Percentiles rank a stretch among this genome's conserved stretches.
Conservation (phyloP, 495 filamentous ascomycete genomes). For the Cenococcum geophilum region DNA sequence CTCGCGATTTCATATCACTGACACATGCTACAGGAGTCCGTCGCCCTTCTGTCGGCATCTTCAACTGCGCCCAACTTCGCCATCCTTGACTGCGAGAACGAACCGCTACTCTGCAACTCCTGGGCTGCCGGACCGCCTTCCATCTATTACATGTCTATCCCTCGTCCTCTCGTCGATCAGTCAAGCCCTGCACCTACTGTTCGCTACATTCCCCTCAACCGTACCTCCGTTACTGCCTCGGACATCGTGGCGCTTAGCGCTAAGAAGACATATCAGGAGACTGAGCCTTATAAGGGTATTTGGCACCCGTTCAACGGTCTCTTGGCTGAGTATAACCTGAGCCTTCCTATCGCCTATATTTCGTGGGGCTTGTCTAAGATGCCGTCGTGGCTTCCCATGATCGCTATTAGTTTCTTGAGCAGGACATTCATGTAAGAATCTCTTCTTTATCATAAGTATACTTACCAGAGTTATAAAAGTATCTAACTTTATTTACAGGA, state of each 20-base stretch:
- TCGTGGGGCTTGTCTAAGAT: slow-evolving; percentile 53
- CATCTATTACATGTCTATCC: slow-evolving; percentile 68
- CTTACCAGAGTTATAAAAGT: not conserved
- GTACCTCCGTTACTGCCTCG: slow-evolving; percentile 30
- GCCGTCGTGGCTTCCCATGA: slow-evolving; percentile 71
- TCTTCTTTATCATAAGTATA: slow-evolving; percentile 12
- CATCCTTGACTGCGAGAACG: slow-evolving; percentile 69
- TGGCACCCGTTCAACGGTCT: slow-evolving; percentile 77
- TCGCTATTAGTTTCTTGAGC: slow-evolving; percentile 73
- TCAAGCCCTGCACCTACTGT: slow-evolving; percentile 37
- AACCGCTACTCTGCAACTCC: slow-evolving; percentile 72
- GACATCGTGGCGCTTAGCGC: slow-evolving; percentile 48
- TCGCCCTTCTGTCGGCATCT: slow-evolving; percentile 57
- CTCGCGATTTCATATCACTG: slow-evolving; percentile 26
- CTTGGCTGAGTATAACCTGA: slow-evolving; percentile 58
- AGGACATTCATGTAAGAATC: slow-evolving; percentile 74
- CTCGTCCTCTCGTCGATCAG: slow-evolving; percentile 49
- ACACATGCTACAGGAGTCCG: slow-evolving; percentile 53
- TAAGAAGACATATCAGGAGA: slow-evolving; percentile 54
- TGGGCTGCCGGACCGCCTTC: slow-evolving; percentile 69
- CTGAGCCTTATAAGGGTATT: slow-evolving; percentile 57
- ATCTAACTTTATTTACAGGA: slow-evolving; percentile 20
- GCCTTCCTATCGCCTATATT: slow-evolving; percentile 62
- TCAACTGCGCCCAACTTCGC: slow-evolving; percentile 65
- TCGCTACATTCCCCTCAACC: slow-evolving; percentile 36